Base-by-base conservation (phyloP, 768 basidiomycete genomes). In the Mycena rosella region DNA sequence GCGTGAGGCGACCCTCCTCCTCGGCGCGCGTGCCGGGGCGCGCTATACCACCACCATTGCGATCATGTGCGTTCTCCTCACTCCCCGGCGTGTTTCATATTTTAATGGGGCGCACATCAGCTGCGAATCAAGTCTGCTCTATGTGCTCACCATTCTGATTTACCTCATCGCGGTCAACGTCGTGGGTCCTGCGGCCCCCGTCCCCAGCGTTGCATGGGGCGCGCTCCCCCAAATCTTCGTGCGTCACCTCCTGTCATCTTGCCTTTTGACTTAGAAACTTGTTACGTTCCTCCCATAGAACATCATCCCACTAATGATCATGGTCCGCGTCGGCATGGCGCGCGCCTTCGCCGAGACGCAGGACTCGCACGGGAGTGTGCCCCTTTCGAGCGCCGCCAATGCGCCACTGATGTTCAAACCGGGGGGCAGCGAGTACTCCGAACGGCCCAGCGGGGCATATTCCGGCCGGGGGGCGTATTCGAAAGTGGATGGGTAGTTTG, bases 101-200 rank as follows among this genome's bases (percentile, higher is more conserved):
- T n/a, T n/a, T n/a, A n/a, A n/a, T n/a, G n/a, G n/a, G n/a, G n/a
- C n/a, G n/a, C n/a, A n/a, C n/a, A n/a, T n/a, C n/a, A 63, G 63
- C 44, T 63, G 63, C 54, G 63, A 63, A 26, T 63, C 63, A 1
- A 63, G 63, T 24, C 54, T 63, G 14, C 54, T 63, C 8, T 63
- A 63, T 26, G 32, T 63, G 0, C 15, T 63, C 5, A 27, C 11
- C 9, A 18, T 63, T 8, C n/a, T 56, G 13, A 17, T 63, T 8
- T 63, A 63, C 36, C 3, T 56, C 45, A 38, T 63, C 15, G 7
- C 45, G 14, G 20, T 17, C n/a, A 17, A 53, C 18, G 32, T 13
- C 2, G 3, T 14, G 17, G 7, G 20, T 38, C 24, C 3, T 22
- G 34, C 17, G 36, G 17, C 42, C 26, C 45, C n/a, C n/a, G n/a